Percentiles rank a stretch among this genome's conserved stretches.
phyloP scores from a whole-genome alignment of 1,284 basidiomycete genomes.

The Trametes pubescens region DNA sequence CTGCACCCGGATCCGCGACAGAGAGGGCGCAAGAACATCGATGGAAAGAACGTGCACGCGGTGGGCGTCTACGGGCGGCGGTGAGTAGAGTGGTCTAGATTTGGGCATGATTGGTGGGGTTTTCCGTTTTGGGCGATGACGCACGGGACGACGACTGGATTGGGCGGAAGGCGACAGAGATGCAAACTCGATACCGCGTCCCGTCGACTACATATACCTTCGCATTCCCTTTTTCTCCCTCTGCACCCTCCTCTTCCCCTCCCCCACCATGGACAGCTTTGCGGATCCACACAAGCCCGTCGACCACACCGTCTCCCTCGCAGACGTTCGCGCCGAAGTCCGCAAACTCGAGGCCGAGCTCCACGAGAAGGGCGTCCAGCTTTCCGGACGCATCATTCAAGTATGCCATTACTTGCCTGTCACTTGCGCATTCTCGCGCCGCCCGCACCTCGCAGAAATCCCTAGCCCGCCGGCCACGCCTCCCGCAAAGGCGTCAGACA shows the following conservation, averaged over 20 bases:
- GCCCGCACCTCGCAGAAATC: slow-evolving; percentile 50
- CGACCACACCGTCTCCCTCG: slow-evolving; percentile 50
- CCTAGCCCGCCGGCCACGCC: slow-evolving; percentile 77
- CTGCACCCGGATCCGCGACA: slow-evolving; percentile 5
- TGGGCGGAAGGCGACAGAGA: slow-evolving; percentile 30
- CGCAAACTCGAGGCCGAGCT: slow-evolving; percentile 74
- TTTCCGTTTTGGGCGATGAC: slow-evolving; percentile 21
- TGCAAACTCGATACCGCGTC: slow-evolving; percentile 24
- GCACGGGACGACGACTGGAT: slow-evolving; percentile 20
- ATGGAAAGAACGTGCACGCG: slow-evolving; percentile 16
- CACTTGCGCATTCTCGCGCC: slow-evolving; percentile 60
- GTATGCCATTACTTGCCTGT: slow-evolving; percentile 87
- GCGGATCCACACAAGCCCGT: slow-evolving; percentile 50
- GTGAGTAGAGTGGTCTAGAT: slow-evolving; percentile 32
- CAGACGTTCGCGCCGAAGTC: slow-evolving; percentile 68
- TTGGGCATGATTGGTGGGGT: slow-evolving; percentile 21
- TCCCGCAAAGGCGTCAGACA: slow-evolving; percentile 55
- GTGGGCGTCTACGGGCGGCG: slow-evolving; percentile 16
- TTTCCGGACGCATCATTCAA: slow-evolving; percentile 89
- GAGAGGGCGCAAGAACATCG: slow-evolving; percentile 19
- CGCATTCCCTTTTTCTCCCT: neutral
- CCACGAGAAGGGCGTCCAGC: slow-evolving; percentile 68
- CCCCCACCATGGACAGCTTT: slow-evolving; percentile 54
- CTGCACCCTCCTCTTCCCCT: slow-evolving; percentile 2
- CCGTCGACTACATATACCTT: slow-evolving; percentile 17